A percentile compares a stretch with the other conserved stretches of the same genome.
phyloP scores from a whole-genome alignment of 1,284 basidiomycete species.

The Ustilago loliicola region DNA sequence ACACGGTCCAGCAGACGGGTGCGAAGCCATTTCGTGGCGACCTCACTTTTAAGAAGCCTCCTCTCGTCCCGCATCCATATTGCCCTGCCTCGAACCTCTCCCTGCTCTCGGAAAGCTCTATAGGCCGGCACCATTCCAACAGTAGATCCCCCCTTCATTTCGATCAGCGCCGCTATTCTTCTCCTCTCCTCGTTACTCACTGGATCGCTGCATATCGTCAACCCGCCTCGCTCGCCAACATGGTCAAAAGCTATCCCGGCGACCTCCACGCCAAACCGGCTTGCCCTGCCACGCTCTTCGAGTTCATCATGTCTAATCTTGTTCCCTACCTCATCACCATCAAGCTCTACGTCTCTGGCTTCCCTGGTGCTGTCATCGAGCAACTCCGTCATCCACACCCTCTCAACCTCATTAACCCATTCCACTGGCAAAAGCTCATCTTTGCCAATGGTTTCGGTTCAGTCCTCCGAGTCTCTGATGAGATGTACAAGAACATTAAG shows the following conservation, averaged over 20 bases:
- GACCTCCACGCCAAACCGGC: slow-evolving; percentile 39
- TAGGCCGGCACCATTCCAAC: background rate
- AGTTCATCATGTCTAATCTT: slow-evolving; percentile 26
- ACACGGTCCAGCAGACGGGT: slow-evolving; percentile 1
- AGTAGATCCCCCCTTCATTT: background rate
- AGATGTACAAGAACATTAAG: slow-evolving; percentile 35
- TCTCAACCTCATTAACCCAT: slow-evolving; percentile 41
- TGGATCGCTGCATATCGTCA: background rate
- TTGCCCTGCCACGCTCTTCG: slow-evolving; percentile 15
- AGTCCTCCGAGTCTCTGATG: slow-evolving; percentile 31
- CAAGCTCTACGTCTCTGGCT: slow-evolving; percentile 31
- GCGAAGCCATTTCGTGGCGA: no score
- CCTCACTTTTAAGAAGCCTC: no score
- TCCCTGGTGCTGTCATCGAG: slow-evolving; percentile 31
- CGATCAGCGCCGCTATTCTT: background rate
- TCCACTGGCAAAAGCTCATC: slow-evolving; percentile 47
- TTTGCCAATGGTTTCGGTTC: slow-evolving; percentile 34
- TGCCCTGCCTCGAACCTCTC: background rate
- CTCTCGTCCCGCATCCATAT: background rate
- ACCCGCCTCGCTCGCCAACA: background rate
- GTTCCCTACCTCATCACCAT: slow-evolving; percentile 27
- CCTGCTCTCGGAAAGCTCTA: no score
- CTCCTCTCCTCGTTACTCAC: background rate
- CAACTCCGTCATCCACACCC: slow-evolving; percentile 38
- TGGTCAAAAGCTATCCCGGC: slow-evolving; percentile 22